phyloP scores from a whole-genome alignment of 208 protist species.

The Zelonia costaricensis region DNA sequence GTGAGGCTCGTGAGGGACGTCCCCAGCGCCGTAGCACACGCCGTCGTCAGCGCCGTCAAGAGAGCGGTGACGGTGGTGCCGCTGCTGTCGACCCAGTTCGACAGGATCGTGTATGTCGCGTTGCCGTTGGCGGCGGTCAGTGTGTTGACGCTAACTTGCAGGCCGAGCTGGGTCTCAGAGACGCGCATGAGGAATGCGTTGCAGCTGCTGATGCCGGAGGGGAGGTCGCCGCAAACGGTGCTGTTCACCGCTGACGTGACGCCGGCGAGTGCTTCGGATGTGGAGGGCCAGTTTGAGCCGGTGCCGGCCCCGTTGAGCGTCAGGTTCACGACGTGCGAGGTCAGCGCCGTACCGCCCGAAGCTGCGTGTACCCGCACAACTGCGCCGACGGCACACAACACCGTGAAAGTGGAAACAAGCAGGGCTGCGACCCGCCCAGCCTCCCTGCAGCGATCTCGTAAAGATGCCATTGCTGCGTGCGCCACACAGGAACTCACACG shows the following conservation, averaged over 20 bases:
- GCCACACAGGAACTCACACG: too few relatives aligned
- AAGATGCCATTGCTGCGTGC: too few relatives aligned
- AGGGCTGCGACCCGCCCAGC: too few relatives aligned
- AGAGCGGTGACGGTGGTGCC: conserved; percentile 6
- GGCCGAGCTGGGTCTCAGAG: conserved; percentile 11
- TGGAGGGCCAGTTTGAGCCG: conserved; percentile 36
- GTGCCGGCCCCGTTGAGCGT: conserved; percentile 35
- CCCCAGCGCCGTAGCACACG: conserved; percentile 15
- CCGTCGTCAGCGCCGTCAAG: conserved; percentile 6
- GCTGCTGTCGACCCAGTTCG: conserved; percentile 29
- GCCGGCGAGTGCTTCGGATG: conserved; percentile 4
- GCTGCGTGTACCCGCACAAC: too few relatives aligned
- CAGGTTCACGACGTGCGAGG: conserved; percentile 41
- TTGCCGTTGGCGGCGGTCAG: conserved; percentile 16
- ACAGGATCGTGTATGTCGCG: conserved; percentile 27
- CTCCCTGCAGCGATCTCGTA: too few relatives aligned
- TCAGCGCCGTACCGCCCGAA: conserved; percentile 16
- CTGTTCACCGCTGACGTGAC: conserved; percentile 20
- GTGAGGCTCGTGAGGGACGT: conserved; percentile 22
- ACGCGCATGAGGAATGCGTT: conserved; percentile 39
- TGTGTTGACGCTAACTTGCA: conserved; percentile 45
- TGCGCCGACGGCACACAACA: too few relatives aligned
- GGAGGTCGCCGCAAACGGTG: conserved; percentile 31
- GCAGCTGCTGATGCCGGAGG: conserved; percentile 24
- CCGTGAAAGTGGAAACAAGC: too few relatives aligned